Base-by-base conservation (phyloP, 1,139 yeast species). In the Zhuliangozyma blackwelliae region DNA sequence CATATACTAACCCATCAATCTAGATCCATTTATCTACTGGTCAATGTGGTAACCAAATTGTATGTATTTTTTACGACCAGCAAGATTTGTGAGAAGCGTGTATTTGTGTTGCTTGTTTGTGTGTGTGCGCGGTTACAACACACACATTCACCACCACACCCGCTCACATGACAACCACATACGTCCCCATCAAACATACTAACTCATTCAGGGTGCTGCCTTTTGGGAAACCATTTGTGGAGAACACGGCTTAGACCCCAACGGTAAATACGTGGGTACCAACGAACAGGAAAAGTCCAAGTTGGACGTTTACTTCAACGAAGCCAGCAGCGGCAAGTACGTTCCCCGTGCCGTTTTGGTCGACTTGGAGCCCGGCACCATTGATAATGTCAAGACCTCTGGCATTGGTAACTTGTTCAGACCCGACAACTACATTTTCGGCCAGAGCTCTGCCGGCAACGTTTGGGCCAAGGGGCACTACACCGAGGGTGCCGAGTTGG, bases 11-110 rank as follows among this genome's bases (percentile, higher is more conserved):
- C 23, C 10, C 10, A 20, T 27, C 59, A 54, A 32, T 39, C 37
- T 60, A 83, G 92, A 87, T 90, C 65, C 97, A 90, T 68, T 77
- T 90, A 65, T 90, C 97, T 46, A 84, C 97, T 41, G 97, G 97
- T 67, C 97, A 90, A 74, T 92, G 98, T 81, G 98, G 98, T 81
- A 92, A 92, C 80, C 98, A 92, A 72, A 89, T 92, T 55, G 90
- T 79, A 72, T 52, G 84, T 77, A 50, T 22, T 9, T 6, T 9
- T 22, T 9, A 22, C 5, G 7, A 16, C 16, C 16, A 16, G 16
- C 16, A 16, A 16, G 16, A 16, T 4, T 3, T 16, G 16, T 16
- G 3, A 16, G 16, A 4, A 3, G 7, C 5, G 10, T 22, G 23
- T 22, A 6, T 22, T 3, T 22, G 29, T 25, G 25, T n/a, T 21